Percentiles rank a stretch among this genome's conserved stretches.
These are phyloP conservation scores for Ascosphaera acerosa DNA, from an alignment of 2,329 filamentous ascomycete genomes.

Conservation along the genomic window DNA sequence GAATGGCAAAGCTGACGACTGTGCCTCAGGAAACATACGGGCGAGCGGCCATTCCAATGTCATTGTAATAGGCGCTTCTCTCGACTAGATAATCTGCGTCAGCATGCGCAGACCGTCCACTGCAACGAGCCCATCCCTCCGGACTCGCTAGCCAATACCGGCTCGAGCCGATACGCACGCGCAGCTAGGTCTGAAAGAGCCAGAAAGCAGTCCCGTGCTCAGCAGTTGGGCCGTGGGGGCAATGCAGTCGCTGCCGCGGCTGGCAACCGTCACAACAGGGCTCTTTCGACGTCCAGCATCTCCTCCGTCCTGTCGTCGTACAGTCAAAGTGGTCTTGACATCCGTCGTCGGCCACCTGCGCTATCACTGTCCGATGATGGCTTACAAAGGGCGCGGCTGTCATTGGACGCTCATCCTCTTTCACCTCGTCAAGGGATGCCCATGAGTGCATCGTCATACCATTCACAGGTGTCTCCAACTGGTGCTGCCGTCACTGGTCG, in stretches of 20 bases:
- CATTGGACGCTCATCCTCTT: constrained; percentile 42
- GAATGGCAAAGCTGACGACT: no score
- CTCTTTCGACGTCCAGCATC: constrained; percentile 74
- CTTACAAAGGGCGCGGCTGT: constrained; percentile 31
- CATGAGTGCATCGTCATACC: constrained; percentile 39
- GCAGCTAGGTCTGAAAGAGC: no score
- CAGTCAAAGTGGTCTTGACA: constrained; percentile 34
- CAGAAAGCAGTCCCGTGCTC: constrained; percentile 73
- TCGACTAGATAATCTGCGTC: constrained; percentile 74
- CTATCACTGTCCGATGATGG: constrained; percentile 58
- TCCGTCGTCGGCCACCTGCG: constrained; percentile 50
- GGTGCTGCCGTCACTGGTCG: no score
- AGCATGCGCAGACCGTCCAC: constrained; percentile 94
- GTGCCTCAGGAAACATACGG: constrained; percentile 93
- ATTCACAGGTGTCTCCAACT: no score
- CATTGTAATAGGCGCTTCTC: constrained; percentile 88
- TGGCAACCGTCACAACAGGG: constrained; percentile 56
- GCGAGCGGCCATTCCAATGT: constrained; percentile 87
- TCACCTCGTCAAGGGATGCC: constrained; percentile 37
- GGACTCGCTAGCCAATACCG: constrained; percentile 77
- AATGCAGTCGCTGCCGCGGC: constrained; percentile 54
- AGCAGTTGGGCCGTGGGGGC: constrained; percentile 50
- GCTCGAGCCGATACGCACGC: no score
- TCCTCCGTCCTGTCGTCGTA: constrained; percentile 46
- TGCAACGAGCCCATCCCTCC: constrained; percentile 91